phyloP scores from a whole-genome alignment of 352 stramenopile genomes.

The Blastocystis sp. region DNA sequence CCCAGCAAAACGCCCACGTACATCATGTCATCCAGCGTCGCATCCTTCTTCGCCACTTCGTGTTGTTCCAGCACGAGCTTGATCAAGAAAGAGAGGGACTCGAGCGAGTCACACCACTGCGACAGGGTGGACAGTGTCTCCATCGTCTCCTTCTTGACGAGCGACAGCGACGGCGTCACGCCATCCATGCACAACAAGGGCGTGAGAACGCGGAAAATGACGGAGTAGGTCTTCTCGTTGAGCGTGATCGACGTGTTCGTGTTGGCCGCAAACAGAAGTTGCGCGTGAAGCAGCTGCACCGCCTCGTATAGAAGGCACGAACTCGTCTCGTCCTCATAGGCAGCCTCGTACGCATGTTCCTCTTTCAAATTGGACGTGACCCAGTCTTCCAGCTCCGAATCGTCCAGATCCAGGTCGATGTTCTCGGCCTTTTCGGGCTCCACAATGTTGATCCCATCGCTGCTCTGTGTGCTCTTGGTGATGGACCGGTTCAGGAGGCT shows the following conservation, averaged over 20 bases:
- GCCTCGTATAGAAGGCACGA: not conserved
- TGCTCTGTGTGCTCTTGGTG: too few species aligned
- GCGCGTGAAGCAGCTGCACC: conserved; percentile 1
- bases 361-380: too few species aligned
- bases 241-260: not conserved
- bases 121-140: conserved; percentile 2
- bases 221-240: too few species aligned
- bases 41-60: not conserved
- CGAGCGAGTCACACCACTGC: not conserved
- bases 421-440: too few species aligned
- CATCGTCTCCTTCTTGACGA: conserved; percentile 37
- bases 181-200: not conserved
- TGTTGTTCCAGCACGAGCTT: not conserved
- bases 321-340: not conserved
- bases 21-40: not conserved
- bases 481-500: not conserved
- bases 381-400: too few species aligned
- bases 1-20: not conserved
- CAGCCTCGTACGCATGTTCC: too few species aligned
- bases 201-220: too few species aligned
- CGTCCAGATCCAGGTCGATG: too few species aligned
- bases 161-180: not conserved
- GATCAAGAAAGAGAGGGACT: not conserved
- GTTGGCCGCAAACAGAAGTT: not conserved
- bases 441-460: too few species aligned